Base-by-base conservation (phyloP, 2,329 filamentous ascomycete genomes). In the Cryphonectria parasitica region DNA sequence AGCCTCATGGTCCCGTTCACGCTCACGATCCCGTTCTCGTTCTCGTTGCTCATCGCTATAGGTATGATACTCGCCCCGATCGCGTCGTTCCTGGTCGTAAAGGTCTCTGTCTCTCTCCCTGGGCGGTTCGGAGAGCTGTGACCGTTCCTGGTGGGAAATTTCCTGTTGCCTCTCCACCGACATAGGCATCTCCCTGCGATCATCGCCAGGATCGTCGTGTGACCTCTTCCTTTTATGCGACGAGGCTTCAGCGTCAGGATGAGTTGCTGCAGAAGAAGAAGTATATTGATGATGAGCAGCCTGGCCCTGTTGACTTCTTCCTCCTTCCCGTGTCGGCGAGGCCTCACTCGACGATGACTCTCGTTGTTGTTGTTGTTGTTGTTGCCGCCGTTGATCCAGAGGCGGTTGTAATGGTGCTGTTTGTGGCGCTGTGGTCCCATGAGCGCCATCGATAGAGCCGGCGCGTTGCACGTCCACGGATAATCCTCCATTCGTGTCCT, bases 221-320 rank as follows among this genome's bases (percentile, higher is more conserved):
- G 92, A 93, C 72, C 92, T 88, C 80, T 94, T 95, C 76, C 89
- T 88, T 80, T 91, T 91, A 75, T 89, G 85, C 25, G 85, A 81
- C 25, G 85, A 81, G 22, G 76, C 77, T 49, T 90, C 86, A n/a
- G 78, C 76, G 43, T 86, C 83, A 7, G 83, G 74, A 75, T 84
- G 83, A 52, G 74, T 74, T 61, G 81, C 74, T 1, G 83, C 76
- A 66, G 81, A 80, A 72, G 83, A 49, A 22, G 43, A 49, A 22
- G 45, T 19, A 11, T 49, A 19, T 10, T n/a, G 45, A 49, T 49
- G 45, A 49, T n/a, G 22, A 6, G 49, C 58, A 41, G 82, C 77
- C 81, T 85, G 84, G 66, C 80, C 80, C 17, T 85, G 84, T 66
- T 77, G 19, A n/a, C 45, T n/a, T n/a, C 45, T 19, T 10, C 22